Evolutionary conservation across 352 stramenopile species (phyloP).

Genomic region (Phytophthora pseudosyringae): DNA sequence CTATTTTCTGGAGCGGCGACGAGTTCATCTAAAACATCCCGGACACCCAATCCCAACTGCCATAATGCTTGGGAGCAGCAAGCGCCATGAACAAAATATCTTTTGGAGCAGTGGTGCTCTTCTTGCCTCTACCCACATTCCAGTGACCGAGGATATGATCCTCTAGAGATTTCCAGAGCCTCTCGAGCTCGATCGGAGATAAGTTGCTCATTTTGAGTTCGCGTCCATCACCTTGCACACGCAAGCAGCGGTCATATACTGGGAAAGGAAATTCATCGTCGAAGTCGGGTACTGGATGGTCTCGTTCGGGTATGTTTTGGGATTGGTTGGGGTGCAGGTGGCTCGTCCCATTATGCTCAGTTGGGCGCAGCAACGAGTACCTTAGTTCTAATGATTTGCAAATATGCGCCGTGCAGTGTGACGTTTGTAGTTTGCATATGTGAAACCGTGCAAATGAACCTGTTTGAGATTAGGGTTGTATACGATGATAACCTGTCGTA

Average conservation of each 20-base stretch:
- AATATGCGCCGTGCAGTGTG: too few species aligned
- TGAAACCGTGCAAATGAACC: too few species aligned
- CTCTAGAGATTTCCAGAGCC: not conserved
- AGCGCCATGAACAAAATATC: constrained; percentile 12
- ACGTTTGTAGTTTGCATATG: too few species aligned
- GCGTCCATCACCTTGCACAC: not conserved
- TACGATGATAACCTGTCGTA: too few species aligned
- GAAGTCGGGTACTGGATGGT: not conserved
- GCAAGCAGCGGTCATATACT: not conserved
- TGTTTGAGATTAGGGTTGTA: too few species aligned
- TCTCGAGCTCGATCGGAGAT: not conserved
- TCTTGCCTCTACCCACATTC: not conserved
- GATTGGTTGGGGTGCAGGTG: too few species aligned
- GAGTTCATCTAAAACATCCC: not conserved
- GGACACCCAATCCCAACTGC: constrained; percentile 2
- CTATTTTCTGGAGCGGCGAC: not conserved
- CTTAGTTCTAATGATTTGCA: too few species aligned
- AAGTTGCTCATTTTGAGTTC: constrained; percentile 9
- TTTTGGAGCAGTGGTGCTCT: constrained; percentile 1
- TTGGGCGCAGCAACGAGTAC: too few species aligned
- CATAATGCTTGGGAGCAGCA: not conserved
- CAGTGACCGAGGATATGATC: not conserved
- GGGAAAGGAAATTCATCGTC: not conserved
- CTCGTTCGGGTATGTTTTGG: too few species aligned
- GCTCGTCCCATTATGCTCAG: too few species aligned